Evolutionary conservation across 2,329 filamentous ascomycete genomes (phyloP).

Genomic region (Colletotrichum cordylinicola): DNA sequence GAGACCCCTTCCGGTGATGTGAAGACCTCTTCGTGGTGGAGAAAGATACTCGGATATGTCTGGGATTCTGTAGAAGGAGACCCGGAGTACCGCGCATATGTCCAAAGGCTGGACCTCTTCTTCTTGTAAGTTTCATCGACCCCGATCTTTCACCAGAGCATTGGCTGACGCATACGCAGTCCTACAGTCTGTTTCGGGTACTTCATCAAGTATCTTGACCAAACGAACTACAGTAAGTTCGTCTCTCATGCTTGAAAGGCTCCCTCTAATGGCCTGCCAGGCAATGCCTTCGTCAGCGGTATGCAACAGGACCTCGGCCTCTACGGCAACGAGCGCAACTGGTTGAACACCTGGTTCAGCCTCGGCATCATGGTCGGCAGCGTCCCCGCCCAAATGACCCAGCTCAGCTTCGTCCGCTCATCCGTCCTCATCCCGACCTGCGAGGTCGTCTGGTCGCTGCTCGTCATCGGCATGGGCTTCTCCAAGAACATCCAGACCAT

Average conservation of each 20-base stretch:
- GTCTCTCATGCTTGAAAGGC: neutral
- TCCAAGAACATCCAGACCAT: conserved; percentile 32
- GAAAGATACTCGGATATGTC: neutral
- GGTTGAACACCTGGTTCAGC: conserved; percentile 26
- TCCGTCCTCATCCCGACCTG: conserved; percentile 31
- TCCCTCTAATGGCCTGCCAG: neutral
- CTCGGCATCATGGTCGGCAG: conserved; percentile 28
- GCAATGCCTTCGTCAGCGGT: conserved; percentile 31
- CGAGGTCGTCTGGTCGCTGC: conserved; percentile 27
- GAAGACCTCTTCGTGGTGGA: neutral
- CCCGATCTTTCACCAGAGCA: accelerated
- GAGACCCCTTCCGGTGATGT: neutral
- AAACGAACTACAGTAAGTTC: conserved; percentile 32
- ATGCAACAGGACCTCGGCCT: conserved; percentile 31
- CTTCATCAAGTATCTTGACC: conserved; percentile 29
- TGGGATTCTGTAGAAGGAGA: conserved; percentile 10
- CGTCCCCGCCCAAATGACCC: conserved; percentile 29
- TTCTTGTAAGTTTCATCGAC: neutral
- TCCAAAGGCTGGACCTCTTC: conserved; percentile 5
- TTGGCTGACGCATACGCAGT: neutral
- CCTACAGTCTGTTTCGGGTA: conserved; percentile 5
- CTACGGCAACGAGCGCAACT: conserved; percentile 29
- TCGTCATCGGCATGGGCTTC: conserved; percentile 19
- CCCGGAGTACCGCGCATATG: conserved; percentile 1
- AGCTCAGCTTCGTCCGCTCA: conserved; percentile 30